These are phyloP conservation scores for Apiospora hydei DNA, from an alignment of 2,329 filamentous ascomycete genomes.

Conservation along the genomic window DNA sequence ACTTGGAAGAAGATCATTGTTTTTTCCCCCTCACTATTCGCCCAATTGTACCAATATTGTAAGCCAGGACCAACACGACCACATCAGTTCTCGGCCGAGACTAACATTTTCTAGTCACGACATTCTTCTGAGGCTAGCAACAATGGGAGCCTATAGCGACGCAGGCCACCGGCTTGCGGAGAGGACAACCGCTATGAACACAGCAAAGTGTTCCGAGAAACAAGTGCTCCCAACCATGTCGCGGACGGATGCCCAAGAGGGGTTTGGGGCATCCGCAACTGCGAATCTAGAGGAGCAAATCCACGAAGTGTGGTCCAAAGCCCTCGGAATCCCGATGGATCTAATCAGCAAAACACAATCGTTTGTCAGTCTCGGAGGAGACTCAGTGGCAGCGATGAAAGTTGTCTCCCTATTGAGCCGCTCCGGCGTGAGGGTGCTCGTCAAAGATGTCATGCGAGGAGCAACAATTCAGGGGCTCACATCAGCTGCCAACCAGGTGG, in stretches of 20 bases:
- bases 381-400: slow-evolving; percentile 28
- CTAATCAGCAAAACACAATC: slow-evolving; percentile 22
- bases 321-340: background rate
- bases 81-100: background rate
- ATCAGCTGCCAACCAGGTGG: background rate
- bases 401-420: background rate
- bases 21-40: background rate
- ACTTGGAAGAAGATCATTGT: background rate
- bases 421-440: background rate
- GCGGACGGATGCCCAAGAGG: background rate
- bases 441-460: slow-evolving; percentile 25
- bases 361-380: slow-evolving; percentile 26
- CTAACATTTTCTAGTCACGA: background rate
- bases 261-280: background rate
- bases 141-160: background rate
- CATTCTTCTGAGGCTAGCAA: background rate
- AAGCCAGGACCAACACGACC: background rate
- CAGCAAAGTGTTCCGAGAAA: background rate
- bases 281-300: slow-evolving; percentile 20
- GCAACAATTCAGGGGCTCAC: slow-evolving; percentile 24
- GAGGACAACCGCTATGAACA: background rate
- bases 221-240: background rate
- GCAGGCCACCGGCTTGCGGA: background rate
- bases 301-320: slow-evolving; percentile 24
- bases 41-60: background rate